Base-by-base conservation (phyloP, 2,329 filamentous ascomycete genomes). In the Neoarthrinium moseri region DNA sequence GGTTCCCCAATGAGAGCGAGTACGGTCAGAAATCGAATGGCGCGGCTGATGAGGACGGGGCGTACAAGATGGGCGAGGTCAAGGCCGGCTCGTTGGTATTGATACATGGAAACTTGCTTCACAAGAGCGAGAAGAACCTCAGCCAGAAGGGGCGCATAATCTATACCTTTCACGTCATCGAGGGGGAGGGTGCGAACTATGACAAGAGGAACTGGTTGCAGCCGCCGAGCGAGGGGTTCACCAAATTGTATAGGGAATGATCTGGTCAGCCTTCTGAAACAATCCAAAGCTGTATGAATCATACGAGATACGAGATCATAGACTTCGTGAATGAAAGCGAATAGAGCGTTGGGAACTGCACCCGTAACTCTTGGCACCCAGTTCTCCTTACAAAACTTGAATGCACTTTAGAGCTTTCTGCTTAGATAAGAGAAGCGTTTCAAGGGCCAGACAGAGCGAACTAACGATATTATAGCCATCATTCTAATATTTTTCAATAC, bases 121-220 rank as follows among this genome's bases (percentile, higher is more conserved):
- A 99, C 69, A 95, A 95, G 81, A 96, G 91, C 64, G 91, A 96
- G 79, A 89, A 80, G 75, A 99, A 99, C 64, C 78, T 81, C 46
- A 95, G 91, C 64, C 69, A 78, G 53, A 92, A 89, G 74, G 91
- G 91, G 18, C 78, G 92, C 54, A 95, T 94, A 63, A 96, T 96
- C 44, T 99, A 97, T 68, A 97, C 94, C 0, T 99, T 97, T 65
- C 94, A 99, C 72, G 81, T 95, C 47, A 97, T 97, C 60, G 94
- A 97, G 70, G 88, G 87, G 0, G 80, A 86, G 17, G 77, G 68
- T 1, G 73, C 83, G 34, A 73, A 71, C 45, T 99, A 97, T 66
- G 94, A 97, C 67, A 78, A 79, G 68, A 77, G 78, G 68, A 99
- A 99, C 68, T 97, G 94, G 94, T 68, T 99, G 65, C 92, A 96